Conservation (phyloP, 768 basidiomycete species). For the Terana coerulea region DNA sequence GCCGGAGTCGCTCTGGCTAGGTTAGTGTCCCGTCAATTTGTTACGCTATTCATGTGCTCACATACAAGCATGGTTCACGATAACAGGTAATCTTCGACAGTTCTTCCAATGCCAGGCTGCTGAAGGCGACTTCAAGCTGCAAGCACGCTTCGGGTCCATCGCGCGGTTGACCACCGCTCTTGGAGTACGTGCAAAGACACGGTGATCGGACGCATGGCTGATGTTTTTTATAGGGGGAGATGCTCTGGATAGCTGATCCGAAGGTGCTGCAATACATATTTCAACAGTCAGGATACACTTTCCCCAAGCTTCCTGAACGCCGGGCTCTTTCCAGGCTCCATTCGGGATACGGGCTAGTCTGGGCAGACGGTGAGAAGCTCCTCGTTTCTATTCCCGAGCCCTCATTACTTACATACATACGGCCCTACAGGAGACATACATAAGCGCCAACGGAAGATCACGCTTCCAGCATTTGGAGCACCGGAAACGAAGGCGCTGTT, state of each 20-base stretch:
- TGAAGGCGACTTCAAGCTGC: conserved; percentile 6
- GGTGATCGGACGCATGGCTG: too few species aligned
- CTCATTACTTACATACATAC: conserved; percentile 6
- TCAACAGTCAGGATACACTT: conserved; percentile 6
- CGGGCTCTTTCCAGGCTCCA: conserved; percentile 1
- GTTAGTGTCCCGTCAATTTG: background rate
- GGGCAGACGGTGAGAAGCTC: conserved; percentile 7
- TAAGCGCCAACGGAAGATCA: conserved; percentile 29
- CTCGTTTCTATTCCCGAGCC: background rate
- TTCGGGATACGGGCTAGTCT: conserved; percentile 6
- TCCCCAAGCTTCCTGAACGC: conserved; percentile 2
- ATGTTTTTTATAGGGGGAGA: conserved; percentile 37
- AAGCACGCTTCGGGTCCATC: conserved; percentile 3
- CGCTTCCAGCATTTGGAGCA: conserved; percentile 33
- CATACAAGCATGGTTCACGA: background rate
- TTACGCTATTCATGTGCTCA: background rate
- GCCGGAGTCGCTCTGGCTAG: conserved; percentile 9
- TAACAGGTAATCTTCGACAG: conserved; percentile 4
- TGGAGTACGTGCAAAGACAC: background rate
- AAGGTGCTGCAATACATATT: conserved; percentile 7
- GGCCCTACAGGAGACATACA: conserved; percentile 21
- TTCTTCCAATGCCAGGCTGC: background rate
- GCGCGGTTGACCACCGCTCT: background rate
- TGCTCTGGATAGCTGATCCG: conserved; percentile 49
- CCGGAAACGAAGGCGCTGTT: conserved; percentile 36